These are phyloP conservation scores for Sugiyamaella mastotermitis DNA, from an alignment of 805 yeast species.

Conservation along the genomic window DNA sequence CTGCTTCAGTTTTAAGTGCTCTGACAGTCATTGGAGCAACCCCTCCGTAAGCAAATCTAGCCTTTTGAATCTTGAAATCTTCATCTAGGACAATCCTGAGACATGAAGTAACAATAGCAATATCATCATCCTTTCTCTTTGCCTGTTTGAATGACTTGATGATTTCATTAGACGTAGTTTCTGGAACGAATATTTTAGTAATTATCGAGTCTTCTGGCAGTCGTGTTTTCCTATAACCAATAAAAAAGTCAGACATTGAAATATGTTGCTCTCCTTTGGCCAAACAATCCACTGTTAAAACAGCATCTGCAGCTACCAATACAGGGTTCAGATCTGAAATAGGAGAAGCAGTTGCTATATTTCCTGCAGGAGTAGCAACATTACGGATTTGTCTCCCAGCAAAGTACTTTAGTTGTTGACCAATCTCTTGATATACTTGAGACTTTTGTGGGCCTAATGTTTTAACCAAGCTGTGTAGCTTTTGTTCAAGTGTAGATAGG, in stretches of 20 bases:
- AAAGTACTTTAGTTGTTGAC: slow-evolving; percentile 39
- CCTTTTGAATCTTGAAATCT: slow-evolving; percentile 21
- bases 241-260: slow-evolving; percentile 38
- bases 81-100: slow-evolving; percentile 25
- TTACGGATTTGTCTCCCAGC: slow-evolving; percentile 46
- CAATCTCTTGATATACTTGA: slow-evolving; percentile 35
- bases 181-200: slow-evolving; percentile 37
- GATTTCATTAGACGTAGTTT: slow-evolving; percentile 31
- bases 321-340: slow-evolving; percentile 45
- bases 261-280: slow-evolving; percentile 28
- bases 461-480: slow-evolving; percentile 29
- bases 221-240: slow-evolving; percentile 38
- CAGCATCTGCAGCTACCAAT: slow-evolving; percentile 38
- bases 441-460: slow-evolving; percentile 23
- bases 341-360: slow-evolving; percentile 45
- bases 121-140: slow-evolving; percentile 46
- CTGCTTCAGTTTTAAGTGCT: slow-evolving; percentile 31
- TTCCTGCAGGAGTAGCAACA: slow-evolving; percentile 46
- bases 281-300: slow-evolving; percentile 32
- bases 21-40: slow-evolving; percentile 43
- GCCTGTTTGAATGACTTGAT: slow-evolving; percentile 41
- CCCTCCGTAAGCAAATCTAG: slow-evolving; percentile 41
- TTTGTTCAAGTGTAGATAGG: slow-evolving; percentile 34
- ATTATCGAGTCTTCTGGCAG: slow-evolving; percentile 34
- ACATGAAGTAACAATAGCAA: slow-evolving; percentile 43